Evolutionary conservation across 441 rosid species (phyloP).

Genomic region (Gossypium davidsonii): DNA sequence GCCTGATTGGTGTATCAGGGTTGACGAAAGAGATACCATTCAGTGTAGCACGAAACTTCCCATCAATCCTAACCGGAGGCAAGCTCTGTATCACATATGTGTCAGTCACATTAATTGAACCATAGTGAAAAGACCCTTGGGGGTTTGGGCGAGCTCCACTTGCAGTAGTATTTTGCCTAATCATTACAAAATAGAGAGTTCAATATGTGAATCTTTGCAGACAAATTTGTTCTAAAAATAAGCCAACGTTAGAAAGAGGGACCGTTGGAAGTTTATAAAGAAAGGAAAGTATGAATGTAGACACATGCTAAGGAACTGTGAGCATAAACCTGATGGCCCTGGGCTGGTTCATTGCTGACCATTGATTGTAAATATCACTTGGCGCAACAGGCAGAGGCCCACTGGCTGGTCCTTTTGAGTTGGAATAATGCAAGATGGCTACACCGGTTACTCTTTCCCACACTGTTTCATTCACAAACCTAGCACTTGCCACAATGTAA

Average conservation of each 20-base stretch:
- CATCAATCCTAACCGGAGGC: conserved; percentile 31
- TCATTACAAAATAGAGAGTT: conserved; percentile 15
- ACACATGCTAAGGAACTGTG: neutral
- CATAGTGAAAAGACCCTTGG: conserved; percentile 89
- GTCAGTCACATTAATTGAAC: conserved; percentile 68
- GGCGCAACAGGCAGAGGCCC: conserved; percentile 80
- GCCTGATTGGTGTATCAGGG: conserved; percentile 64
- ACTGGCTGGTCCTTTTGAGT: conserved; percentile 68
- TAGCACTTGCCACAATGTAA: conserved; percentile 89
- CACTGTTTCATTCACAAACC: conserved; percentile 77
- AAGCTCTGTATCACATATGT: neutral
- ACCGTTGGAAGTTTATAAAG: neutral
- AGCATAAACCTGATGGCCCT: conserved; percentile 60
- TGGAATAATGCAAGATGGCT: conserved; percentile 80
- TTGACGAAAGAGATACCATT: conserved; percentile 80
- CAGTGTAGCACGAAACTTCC: conserved; percentile 55
- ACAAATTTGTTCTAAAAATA: neutral
- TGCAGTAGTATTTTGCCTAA: conserved; percentile 73
- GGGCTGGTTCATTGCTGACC: conserved; percentile 84
- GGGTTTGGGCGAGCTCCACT: conserved; percentile 98
- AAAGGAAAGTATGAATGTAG: conserved; percentile 1
- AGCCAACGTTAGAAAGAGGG: neutral
- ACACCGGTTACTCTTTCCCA: conserved; percentile 94
- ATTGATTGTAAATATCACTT: conserved; percentile 56
- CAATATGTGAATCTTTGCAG: neutral